Base-by-base conservation (phyloP, 805 yeast genomes). In the Saccharomycopsis fibuligera region DNA sequence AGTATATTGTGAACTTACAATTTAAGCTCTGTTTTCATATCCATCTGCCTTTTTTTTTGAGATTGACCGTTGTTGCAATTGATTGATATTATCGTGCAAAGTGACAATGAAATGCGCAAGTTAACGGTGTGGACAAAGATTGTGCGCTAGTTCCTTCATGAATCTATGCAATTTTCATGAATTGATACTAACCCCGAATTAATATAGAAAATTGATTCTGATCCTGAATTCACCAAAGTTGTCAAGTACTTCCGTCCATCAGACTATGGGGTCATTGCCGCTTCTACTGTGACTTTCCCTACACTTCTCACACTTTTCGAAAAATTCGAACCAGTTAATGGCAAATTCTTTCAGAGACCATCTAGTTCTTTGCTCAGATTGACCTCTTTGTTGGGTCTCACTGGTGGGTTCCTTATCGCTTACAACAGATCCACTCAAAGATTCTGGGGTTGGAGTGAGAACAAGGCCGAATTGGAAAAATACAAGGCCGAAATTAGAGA, bases 361-460 rank as follows among this genome's bases (percentile, higher is more conserved):
- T 75, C 83, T 16, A 73, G 76, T 17, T 67, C 74, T 52, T 69
- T 74, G 6, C 61, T 83, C 57, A 75, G 91, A 65, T 74, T 76
- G 14, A 76, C 86, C 38, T 68, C 79, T 1, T 60, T 77, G 44
- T 62, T 86, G 45, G 95, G 96, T 9, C 64, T 75, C 31, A 59
- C 75, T 45, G 90, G 89, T 46, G 96, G 96, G 1, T 86, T 87
- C 63, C 65, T 79, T 53, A 66, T 79, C 45, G 84, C 89, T 35
- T 87, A 86, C 66, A 75, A 75, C 42, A 69, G 77, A 53, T 79
- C 90, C 9, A 69, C 82, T 23, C 73, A 75, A 62, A 75, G 96
- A 61, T 86, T 86, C 67, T 78, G 83, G 74, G 96, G 96, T 24
- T 76, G 79, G 70, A 56, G 74, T 22, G 96, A 87, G 67, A 86